Conservation (phyloP, 2,329 filamentous ascomycete genomes). For the Aphanoascus verrucosus region DNA sequence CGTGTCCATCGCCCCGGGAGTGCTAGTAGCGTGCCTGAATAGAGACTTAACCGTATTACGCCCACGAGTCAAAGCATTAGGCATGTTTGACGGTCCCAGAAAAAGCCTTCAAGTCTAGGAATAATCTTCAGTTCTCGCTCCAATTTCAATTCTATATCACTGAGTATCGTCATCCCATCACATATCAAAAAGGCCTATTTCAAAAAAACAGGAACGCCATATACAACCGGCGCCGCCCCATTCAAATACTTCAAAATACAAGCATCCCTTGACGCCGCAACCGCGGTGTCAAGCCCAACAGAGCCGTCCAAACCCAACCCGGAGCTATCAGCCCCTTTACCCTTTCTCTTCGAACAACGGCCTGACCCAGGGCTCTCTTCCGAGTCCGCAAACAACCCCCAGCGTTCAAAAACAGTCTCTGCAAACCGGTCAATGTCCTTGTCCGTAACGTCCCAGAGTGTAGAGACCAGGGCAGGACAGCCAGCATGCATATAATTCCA, state of each 20-base stretch:
- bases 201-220: constrained; percentile 87
- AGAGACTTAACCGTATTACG: too few relatives aligned
- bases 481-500: constrained; percentile 87
- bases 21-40: too few relatives aligned
- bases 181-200: constrained; percentile 19
- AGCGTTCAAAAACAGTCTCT: constrained; percentile 64
- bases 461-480: constrained; percentile 75
- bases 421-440: constrained; percentile 94
- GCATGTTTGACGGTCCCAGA: too few relatives aligned
- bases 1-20: too few relatives aligned
- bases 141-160: neutral
- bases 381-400: constrained; percentile 56
- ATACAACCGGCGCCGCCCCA: constrained; percentile 84
- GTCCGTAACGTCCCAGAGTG: constrained; percentile 96
- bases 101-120: too few relatives aligned
- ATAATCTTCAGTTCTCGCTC: neutral
- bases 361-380: constrained; percentile 18
- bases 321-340: neutral
- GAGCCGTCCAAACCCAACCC: neutral
- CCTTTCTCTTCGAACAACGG: neutral
- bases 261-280: constrained; percentile 61
- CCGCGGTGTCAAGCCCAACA: constrained; percentile 54
- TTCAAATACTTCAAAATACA: constrained; percentile 87
- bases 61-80: too few relatives aligned
- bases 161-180: neutral